Percentiles rank a stretch among this genome's conserved stretches.
phyloP scores from a whole-genome alignment of 768 basidiomycete genomes.

The Pluteus cervinus region DNA sequence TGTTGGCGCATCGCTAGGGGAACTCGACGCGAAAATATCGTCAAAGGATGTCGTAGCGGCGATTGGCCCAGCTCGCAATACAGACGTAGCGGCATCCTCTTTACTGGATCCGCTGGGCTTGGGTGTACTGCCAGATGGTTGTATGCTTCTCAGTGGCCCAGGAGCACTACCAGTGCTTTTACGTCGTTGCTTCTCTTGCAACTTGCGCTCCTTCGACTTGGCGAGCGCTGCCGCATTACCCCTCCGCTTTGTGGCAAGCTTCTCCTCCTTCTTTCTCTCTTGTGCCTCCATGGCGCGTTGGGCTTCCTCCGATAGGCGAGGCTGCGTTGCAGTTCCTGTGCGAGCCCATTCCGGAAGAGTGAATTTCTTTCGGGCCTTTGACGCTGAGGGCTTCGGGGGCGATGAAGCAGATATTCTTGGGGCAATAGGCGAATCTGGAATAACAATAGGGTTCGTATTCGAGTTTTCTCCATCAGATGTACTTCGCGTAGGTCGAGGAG shows the following conservation, averaged over 20 bases:
- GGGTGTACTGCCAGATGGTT: no score
- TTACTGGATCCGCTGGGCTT: no score
- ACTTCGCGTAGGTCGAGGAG: slow-evolving; percentile 21
- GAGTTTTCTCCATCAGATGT: slow-evolving; percentile 6
- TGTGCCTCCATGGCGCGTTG: slow-evolving; percentile 34
- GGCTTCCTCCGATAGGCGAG: slow-evolving; percentile 57
- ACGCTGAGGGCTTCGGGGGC: slow-evolving; percentile 23
- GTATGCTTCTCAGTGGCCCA: no score
- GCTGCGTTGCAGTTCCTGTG: slow-evolving; percentile 58
- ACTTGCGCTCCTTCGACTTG: no score
- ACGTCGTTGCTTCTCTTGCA: no score
- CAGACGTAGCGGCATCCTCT: no score
- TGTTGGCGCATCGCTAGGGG: no score
- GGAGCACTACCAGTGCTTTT: no score
- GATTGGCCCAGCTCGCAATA: no score
- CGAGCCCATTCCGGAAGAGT: slow-evolving; percentile 68
- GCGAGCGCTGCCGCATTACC: no score
- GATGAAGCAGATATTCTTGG: slow-evolving; percentile 35
- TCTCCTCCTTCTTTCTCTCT: slow-evolving; percentile 30
- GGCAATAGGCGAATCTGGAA: slow-evolving; percentile 21
- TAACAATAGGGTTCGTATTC: slow-evolving; percentile 16
- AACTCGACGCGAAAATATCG: slow-evolving; percentile 11
- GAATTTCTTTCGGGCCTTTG: slow-evolving; percentile 34
- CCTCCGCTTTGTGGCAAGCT: slow-evolving; percentile 20
- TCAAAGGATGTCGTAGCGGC: slow-evolving; percentile 9